Evolutionary conservation across 768 basidiomycete genomes (phyloP), one percentile per base, ranked within the genome.

Genomic region (Boletus eberwhitei): DNA sequence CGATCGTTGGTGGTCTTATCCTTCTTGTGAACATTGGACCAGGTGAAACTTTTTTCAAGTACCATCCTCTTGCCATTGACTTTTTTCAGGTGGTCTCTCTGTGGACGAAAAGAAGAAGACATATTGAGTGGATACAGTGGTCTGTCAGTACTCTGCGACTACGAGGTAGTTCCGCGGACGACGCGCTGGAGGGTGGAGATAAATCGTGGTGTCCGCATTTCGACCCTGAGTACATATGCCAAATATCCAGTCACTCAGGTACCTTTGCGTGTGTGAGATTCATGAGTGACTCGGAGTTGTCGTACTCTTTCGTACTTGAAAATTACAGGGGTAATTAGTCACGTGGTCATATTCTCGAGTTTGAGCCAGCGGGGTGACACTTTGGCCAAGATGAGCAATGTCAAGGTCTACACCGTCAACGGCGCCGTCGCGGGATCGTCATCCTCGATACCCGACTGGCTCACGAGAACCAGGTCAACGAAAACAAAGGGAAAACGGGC

Each of bases 91-190:
- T 56, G 96, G 95, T 59, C 80, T 98, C 57, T 98, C 95, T 4
- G 91, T 98, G 57, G 97, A 98, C 74, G 95, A 98, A 80, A 98
- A 98, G 82, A 99, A 99, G 81, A 98, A 98, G 82, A 93, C 86
- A 21, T 93, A 82, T 63, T 93, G 63, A 69, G 36, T 44, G 38
- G n/a, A 11, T 31, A 13, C 19, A 21, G 31, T 19, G 19, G 39
- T 36, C 13, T 14, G 21, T 35, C 8, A 21, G 48, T 53, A 22
- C 38, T 26, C 19, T 11, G 26, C 31, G 37, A 5, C 9, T 35
- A 12, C 5, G 26, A 32, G 17, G 39, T 46, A 16, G 38, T 37
- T 41, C 22, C 34, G 24, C 26, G 49, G 52, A 51, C 45, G 16
- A 8, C 31, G 40, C 42, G 34, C 54, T 46, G 43, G 40, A 39